These are phyloP conservation scores for Asterionellopsis glacialis DNA, from an alignment of 108 stramenopile species.

Conservation along the genomic window DNA sequence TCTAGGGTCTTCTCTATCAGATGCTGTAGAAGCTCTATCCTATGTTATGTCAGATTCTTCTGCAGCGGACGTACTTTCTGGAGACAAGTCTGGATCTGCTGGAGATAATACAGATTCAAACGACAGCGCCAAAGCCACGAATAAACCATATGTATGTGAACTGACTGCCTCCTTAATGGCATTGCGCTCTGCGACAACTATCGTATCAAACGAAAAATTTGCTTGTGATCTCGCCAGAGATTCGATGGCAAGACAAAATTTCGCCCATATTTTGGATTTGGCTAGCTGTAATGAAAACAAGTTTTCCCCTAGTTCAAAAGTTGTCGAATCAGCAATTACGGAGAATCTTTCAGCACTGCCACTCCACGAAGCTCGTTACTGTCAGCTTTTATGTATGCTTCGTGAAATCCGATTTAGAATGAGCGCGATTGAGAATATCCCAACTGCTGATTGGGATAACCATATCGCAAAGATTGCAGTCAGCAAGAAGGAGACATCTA, in stretches of 20 bases:
- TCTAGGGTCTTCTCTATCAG: no score
- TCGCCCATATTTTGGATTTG: no score
- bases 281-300: no score
- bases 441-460: not conserved
- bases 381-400: constrained; percentile 8
- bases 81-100: not conserved
- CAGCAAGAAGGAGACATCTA: not conserved
- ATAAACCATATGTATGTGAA: no score
- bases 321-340: not conserved
- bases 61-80: not conserved
- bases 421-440: not conserved
- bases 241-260: no score
- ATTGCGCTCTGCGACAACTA: constrained; percentile 22
- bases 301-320: no score
- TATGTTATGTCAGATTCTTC: not conserved
- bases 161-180: constrained; percentile 31
- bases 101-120: not conserved
- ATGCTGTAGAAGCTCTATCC: constrained; percentile 4
- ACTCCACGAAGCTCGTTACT: constrained; percentile 12
- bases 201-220: constrained; percentile 35
- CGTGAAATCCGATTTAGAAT: constrained; percentile 1
- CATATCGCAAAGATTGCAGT: no score
- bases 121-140: not conserved
- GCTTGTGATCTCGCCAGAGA: no score
- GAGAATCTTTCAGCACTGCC: constrained; percentile 8